These are phyloP conservation scores for Boletus reticulatus DNA, from an alignment of 768 basidiomycete genomes.

Conservation along the genomic window DNA sequence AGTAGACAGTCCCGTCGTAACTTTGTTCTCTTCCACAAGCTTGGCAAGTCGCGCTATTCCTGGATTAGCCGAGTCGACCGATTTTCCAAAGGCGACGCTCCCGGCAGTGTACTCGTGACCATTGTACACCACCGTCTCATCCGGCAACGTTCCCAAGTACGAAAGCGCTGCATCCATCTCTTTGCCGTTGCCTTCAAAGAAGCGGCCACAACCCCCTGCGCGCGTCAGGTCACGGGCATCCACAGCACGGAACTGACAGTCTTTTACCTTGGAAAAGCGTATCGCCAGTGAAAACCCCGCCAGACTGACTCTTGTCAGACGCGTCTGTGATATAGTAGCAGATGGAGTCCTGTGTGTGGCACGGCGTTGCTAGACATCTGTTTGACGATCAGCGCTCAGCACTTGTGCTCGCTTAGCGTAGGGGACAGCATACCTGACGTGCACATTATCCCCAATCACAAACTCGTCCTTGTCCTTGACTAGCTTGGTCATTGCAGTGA, in stretches of 20 bases:
- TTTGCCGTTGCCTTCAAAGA: constrained; percentile 82
- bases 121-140: constrained; percentile 77
- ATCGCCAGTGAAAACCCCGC: constrained; percentile 92
- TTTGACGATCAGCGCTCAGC: constrained; percentile 9
- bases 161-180: constrained; percentile 80
- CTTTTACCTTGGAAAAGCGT: constrained; percentile 67
- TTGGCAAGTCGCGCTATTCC: constrained; percentile 58
- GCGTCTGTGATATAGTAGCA: constrained; percentile 74
- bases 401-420: not conserved
- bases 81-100: constrained; percentile 68
- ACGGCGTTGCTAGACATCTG: constrained; percentile 84
- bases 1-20: constrained; percentile 80
- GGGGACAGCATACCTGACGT: constrained; percentile 48
- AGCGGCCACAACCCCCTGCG: constrained; percentile 81
- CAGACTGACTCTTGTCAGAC: constrained; percentile 48
- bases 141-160: constrained; percentile 69
- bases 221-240: not conserved
- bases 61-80: constrained; percentile 60
- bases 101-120: constrained; percentile 91
- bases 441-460: constrained; percentile 61
- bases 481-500: constrained; percentile 63
- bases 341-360: constrained; percentile 96
- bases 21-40: constrained; percentile 54
- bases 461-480: constrained; percentile 85
- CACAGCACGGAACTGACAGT: not conserved